Conservation (phyloP, 75 land plant genomes). For the Pseudotsuga menziesii region DNA sequence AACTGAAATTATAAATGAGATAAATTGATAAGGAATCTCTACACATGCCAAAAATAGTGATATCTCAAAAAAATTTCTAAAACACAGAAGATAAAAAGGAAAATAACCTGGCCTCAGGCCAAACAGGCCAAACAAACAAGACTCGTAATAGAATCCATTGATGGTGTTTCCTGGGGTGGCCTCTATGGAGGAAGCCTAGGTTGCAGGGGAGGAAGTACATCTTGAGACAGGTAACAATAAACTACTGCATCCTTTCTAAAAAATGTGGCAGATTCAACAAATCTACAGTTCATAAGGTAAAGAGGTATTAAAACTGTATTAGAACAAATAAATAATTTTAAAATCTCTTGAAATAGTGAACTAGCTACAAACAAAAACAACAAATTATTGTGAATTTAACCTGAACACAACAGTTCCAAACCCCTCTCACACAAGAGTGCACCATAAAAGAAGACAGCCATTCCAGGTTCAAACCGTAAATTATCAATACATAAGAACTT, state of each 20-base stretch:
- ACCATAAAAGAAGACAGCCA: slow-evolving; percentile 68
- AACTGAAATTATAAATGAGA: too few species aligned
- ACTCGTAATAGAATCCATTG: slow-evolving; percentile 45
- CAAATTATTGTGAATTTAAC: slow-evolving; percentile 12
- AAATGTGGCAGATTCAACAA: slow-evolving; percentile 58
- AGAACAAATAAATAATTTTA: background rate
- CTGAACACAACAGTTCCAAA: slow-evolving; percentile 46
- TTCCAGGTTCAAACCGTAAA: slow-evolving; percentile 57
- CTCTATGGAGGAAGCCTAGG: slow-evolving; percentile 32
- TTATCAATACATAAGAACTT: slow-evolving; percentile 51
- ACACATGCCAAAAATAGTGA: background rate
- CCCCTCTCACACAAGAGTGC: slow-evolving; percentile 61
- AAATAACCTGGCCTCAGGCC: slow-evolving; percentile 78
- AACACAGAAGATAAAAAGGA: background rate
- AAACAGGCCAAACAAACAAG: slow-evolving; percentile 70
- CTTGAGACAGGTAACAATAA: slow-evolving; percentile 49
- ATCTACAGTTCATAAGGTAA: slow-evolving; percentile 28
- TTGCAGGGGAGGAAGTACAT: slow-evolving; percentile 45
- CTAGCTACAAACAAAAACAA: background rate
- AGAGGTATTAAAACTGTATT: background rate
- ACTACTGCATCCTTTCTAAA: slow-evolving; percentile 70
- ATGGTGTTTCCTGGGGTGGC: slow-evolving; percentile 43
- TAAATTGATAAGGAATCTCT: background rate
- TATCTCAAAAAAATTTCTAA: background rate
- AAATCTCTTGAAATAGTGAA: background rate